Conservation (phyloP, 345 rosid species). For the Conringia planisiliqua region DNA sequence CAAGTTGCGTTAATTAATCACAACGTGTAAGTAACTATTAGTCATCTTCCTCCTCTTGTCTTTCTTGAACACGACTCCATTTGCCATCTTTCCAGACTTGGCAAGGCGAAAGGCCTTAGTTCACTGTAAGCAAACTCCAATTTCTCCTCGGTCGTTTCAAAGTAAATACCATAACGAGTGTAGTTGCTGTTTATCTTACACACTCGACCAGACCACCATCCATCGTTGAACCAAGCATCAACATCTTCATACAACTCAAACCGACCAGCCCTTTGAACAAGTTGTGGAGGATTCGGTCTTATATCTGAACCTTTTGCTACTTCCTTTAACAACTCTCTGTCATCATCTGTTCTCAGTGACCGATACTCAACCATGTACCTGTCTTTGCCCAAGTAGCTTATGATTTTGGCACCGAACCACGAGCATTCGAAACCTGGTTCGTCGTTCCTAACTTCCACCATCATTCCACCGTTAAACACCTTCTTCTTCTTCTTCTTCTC, state of each 20-base stretch:
- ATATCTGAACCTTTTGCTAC: not conserved
- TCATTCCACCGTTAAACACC: no score
- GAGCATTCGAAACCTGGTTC: conserved; percentile 59
- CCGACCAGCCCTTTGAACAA: conserved; percentile 8
- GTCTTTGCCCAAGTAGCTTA: conserved; percentile 35
- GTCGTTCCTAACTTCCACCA: conserved; percentile 31
- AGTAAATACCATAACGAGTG: conserved; percentile 38
- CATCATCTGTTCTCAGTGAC: conserved; percentile 43
- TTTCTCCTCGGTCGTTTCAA: conserved; percentile 32
- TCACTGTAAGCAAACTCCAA: conserved; percentile 40
- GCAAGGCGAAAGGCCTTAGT: conserved; percentile 52
- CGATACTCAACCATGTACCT: conserved; percentile 51
- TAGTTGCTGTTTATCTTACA: not conserved
- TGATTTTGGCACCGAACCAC: conserved; percentile 50
- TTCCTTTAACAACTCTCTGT: conserved; percentile 38
- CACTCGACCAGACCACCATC: conserved; percentile 48
- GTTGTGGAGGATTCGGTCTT: conserved; percentile 23
- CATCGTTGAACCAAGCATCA: not conserved
- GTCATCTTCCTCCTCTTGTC: not conserved
- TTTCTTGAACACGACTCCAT: conserved; percentile 28
- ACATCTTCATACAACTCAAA: not conserved
- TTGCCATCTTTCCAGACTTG: conserved; percentile 44
- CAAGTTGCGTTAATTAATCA: not conserved
- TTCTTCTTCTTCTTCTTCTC: no score
- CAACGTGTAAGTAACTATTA: no score